phyloP scores from a whole-genome alignment of 2,329 filamentous ascomycete species.

The Cercospora citrullina region DNA sequence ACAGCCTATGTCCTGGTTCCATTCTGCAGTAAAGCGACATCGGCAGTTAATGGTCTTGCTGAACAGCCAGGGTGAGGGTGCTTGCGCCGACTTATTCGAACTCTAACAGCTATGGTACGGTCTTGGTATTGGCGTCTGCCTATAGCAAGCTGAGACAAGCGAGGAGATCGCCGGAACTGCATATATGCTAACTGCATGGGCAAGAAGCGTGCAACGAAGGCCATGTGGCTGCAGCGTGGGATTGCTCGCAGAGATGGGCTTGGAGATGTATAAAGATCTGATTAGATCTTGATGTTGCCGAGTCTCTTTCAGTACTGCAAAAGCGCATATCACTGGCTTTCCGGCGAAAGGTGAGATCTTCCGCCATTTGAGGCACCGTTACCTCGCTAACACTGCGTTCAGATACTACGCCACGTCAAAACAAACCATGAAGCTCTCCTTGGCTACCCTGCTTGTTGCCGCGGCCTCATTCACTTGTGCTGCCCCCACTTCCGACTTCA shows the following conservation, averaged over 20 bases:
- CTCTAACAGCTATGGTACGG: neutral
- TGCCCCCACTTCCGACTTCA: neutral
- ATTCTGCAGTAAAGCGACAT: neutral
- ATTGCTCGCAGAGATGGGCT: neutral
- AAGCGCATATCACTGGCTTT: neutral
- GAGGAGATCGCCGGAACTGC: neutral
- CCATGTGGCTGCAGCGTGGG: neutral
- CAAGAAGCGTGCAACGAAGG: neutral
- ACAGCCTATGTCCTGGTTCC: neutral
- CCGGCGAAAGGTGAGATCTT: neutral
- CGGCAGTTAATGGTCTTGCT: neutral
- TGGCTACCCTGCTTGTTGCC: neutral
- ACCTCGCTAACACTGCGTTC: neutral
- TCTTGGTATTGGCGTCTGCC: neutral
- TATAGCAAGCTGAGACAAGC: conserved; percentile 2
- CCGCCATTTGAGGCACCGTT: neutral
- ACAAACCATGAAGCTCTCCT: neutral
- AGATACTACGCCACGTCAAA: neutral
- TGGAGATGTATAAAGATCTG: neutral
- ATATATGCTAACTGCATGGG: neutral
- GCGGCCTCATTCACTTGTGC: neutral
- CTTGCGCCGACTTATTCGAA: neutral
- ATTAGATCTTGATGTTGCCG: neutral
- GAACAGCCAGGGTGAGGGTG: neutral
- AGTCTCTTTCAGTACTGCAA: neutral